Evolutionary conservation across 2,329 filamentous ascomycete genomes (phyloP).

Genomic region (Fusarium floridanum): DNA sequence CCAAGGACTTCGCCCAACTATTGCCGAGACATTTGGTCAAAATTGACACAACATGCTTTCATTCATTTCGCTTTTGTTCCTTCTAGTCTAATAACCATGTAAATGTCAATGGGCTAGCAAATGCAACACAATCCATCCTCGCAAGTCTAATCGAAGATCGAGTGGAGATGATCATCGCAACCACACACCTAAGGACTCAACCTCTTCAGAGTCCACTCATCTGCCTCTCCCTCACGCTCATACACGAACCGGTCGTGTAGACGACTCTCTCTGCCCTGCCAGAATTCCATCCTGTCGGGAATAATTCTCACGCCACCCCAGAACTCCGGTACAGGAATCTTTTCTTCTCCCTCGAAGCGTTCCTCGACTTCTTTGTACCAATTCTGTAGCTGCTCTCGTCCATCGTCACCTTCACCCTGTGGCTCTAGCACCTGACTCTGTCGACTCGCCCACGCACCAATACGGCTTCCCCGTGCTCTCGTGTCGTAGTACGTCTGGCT

Average conservation of each 20-base stretch:
- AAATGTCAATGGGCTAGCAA: background rate
- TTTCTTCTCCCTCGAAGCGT: slow-evolving; percentile 78
- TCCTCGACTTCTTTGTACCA: slow-evolving; percentile 83
- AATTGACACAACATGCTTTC: background rate
- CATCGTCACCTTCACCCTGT: slow-evolving; percentile 66
- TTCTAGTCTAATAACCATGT: slow-evolving; percentile 3
- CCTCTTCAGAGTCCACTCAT: slow-evolving; percentile 76
- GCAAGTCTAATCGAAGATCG: background rate
- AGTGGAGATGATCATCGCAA: background rate
- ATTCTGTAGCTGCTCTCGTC: slow-evolving; percentile 78
- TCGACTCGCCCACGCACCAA: slow-evolving; percentile 93
- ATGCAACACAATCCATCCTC: background rate
- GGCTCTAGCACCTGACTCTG: slow-evolving; percentile 83
- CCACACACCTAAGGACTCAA: slow-evolving; percentile 68
- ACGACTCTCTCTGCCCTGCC: slow-evolving; percentile 90
- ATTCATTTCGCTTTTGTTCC: background rate
- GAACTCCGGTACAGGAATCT: slow-evolving; percentile 91
- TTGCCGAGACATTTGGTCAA: background rate
- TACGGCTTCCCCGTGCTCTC: slow-evolving; percentile 80
- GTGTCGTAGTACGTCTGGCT: slow-evolving; percentile 78
- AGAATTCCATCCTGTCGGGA: slow-evolving; percentile 92
- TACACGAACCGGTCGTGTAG: slow-evolving; percentile 96
- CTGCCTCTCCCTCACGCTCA: slow-evolving; percentile 67
- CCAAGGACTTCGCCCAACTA: background rate
- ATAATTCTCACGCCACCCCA: slow-evolving; percentile 93